Conservation (phyloP, 805 yeast genomes). For the Saitoella complicata region DNA sequence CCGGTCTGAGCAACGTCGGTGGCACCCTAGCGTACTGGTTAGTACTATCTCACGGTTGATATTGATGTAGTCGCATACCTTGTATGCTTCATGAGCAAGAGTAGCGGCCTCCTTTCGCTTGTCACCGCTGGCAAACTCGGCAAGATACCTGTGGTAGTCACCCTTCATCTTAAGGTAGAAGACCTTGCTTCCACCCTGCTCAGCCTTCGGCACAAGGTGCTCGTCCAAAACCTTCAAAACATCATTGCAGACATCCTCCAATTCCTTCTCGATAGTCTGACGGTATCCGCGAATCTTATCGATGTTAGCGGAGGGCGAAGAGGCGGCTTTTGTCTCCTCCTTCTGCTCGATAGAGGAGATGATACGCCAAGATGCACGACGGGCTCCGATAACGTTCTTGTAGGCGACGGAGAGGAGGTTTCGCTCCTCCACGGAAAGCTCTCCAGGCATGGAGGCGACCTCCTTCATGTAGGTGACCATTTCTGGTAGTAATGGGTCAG, state of each 20-base stretch:
- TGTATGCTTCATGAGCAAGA: slow-evolving; percentile 83
- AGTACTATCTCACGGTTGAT: too few relatives aligned
- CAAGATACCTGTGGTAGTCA: slow-evolving; percentile 97
- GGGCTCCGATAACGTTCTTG: slow-evolving; percentile 96
- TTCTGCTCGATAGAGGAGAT: slow-evolving; percentile 96
- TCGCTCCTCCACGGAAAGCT: slow-evolving; percentile 93
- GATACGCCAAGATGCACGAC: slow-evolving; percentile 99
- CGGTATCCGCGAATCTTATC: slow-evolving; percentile 84
- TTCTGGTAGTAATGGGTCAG: slow-evolving; percentile 7
- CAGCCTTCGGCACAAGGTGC: slow-evolving; percentile 86
- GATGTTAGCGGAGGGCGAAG: slow-evolving; percentile 51
- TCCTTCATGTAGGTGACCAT: slow-evolving; percentile 89
- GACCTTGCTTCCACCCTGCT: slow-evolving; percentile 93
- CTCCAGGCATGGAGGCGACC: slow-evolving; percentile 92
- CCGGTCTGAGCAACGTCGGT: slow-evolving; percentile 94
- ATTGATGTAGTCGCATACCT: slow-evolving; percentile 17
- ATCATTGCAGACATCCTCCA: slow-evolving; percentile 85
- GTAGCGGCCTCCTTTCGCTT: slow-evolving; percentile 87
- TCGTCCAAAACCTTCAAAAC: slow-evolving; percentile 73
- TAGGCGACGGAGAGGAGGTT: slow-evolving; percentile 93
- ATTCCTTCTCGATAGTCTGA: slow-evolving; percentile 82
- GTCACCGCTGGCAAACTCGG: slow-evolving; percentile 86
- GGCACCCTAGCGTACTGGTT: slow-evolving; percentile 33
- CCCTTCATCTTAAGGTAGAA: slow-evolving; percentile 99
- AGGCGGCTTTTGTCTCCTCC: slow-evolving; percentile 87